These are phyloP conservation scores for Ogataea henricii DNA, from an alignment of 805 yeast genomes.

Conservation along the genomic window DNA sequence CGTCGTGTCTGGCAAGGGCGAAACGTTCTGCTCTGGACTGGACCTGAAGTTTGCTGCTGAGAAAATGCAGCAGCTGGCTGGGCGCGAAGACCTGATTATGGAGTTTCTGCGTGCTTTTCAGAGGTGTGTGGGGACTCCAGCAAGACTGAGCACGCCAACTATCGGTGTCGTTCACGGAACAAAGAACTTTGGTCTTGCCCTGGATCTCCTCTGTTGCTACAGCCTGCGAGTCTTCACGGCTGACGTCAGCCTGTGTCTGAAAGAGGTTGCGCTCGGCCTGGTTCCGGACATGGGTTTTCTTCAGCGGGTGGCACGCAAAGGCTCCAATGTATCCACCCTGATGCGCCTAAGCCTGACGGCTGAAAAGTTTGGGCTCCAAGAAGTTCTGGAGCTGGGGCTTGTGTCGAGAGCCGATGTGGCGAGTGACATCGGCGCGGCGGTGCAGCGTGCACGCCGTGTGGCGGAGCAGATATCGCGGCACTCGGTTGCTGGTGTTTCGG, in stretches of 20 bases:
- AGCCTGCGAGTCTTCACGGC: conserved; percentile 57
- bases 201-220: conserved; percentile 63
- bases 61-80: conserved; percentile 18
- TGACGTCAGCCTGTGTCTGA: conserved; percentile 56
- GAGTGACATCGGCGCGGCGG: conserved; percentile 49
- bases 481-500: conserved; percentile 61
- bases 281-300: conserved; percentile 80
- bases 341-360: conserved; percentile 67
- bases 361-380: conserved; percentile 51
- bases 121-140: conserved; percentile 50
- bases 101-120: conserved; percentile 59
- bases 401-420: conserved; percentile 44
- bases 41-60: conserved; percentile 45
- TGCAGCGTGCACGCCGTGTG: conserved; percentile 48
- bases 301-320: conserved; percentile 61
- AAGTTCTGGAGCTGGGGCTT: conserved; percentile 58
- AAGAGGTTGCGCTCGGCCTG: conserved; percentile 73
- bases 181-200: conserved; percentile 58
- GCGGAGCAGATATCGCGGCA: conserved; percentile 50
- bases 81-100: conserved; percentile 24
- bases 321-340: conserved; percentile 56
- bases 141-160: conserved; percentile 57
- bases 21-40: conserved; percentile 65
- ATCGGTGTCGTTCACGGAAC: conserved; percentile 68
- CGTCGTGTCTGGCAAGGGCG: conserved; percentile 57